Percentiles rank a stretch among this genome's conserved stretches.
Evolutionary conservation across 441 rosid species (phyloP).

Genomic region (Adansonia gregorii): DNA sequence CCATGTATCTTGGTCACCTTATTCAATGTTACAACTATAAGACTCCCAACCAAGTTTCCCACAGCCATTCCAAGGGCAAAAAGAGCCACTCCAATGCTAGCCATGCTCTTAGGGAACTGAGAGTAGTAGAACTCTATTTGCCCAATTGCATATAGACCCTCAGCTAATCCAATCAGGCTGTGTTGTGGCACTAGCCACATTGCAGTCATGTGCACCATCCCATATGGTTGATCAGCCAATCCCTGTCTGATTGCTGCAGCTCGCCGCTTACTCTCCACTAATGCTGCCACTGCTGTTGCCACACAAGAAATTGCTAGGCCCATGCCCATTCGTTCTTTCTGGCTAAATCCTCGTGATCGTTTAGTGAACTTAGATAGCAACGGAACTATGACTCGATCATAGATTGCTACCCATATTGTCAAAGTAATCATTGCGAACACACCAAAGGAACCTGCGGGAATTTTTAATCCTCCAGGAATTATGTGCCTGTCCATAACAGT

Average conservation of each 20-base stretch:
- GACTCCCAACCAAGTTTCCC: constrained; percentile 50
- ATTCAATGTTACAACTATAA: constrained; percentile 36
- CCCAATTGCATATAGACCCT: constrained; percentile 51
- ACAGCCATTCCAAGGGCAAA: constrained; percentile 40
- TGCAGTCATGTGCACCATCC: constrained; percentile 42
- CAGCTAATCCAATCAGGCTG: constrained; percentile 45
- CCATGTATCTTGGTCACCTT: constrained; percentile 30
- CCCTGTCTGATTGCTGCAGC: constrained; percentile 37
- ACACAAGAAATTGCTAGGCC: constrained; percentile 43
- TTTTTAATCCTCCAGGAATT: constrained; percentile 25
- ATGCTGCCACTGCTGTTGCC: constrained; percentile 42
- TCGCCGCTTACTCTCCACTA: constrained; percentile 45
- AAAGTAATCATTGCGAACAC: constrained; percentile 42
- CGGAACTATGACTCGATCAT: constrained; percentile 49
- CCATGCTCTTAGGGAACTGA: constrained; percentile 56
- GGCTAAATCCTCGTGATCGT: constrained; percentile 37
- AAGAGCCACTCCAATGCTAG: constrained; percentile 49
- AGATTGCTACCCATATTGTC: constrained; percentile 49
- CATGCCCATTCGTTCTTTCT: constrained; percentile 52
- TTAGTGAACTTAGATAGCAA: constrained; percentile 35
- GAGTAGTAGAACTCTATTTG: constrained; percentile 59
- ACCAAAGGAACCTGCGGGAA: constrained; percentile 49
- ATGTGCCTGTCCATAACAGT: constrained; percentile 47
- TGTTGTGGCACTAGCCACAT: constrained; percentile 53
- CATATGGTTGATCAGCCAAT: constrained; percentile 18